These are phyloP conservation scores for Diddensiella transvaalensis DNA, from an alignment of 805 yeast species.

Conservation along the genomic window DNA sequence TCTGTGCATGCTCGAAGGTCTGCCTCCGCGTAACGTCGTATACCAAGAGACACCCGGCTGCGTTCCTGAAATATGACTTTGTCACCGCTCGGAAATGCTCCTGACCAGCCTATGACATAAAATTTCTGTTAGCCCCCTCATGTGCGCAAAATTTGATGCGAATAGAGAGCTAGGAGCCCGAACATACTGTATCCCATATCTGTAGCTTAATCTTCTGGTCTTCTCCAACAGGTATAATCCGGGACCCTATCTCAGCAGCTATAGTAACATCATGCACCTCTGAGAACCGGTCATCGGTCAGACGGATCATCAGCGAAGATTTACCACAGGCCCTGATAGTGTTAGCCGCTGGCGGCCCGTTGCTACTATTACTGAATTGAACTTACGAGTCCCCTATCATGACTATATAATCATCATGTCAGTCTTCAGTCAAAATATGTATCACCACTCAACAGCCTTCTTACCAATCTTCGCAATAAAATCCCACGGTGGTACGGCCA, in stretches of 20 bases:
- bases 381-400: conserved; percentile 38
- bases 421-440: too few relatives aligned
- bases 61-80: conserved; percentile 36
- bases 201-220: conserved; percentile 33
- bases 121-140: neutral
- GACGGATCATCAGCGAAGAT: conserved; percentile 34
- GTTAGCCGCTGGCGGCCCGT: neutral
- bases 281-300: conserved; percentile 35
- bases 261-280: conserved; percentile 36
- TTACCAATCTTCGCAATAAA: conserved; percentile 33
- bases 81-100: conserved; percentile 37
- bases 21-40: conserved; percentile 35
- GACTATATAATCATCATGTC: too few relatives aligned
- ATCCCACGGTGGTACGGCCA: conserved; percentile 25
- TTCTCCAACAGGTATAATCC: conserved; percentile 32
- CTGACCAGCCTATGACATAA: conserved; percentile 30
- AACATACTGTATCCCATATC: conserved; percentile 33
- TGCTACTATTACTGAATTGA: neutral
- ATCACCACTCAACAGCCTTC: too few relatives aligned
- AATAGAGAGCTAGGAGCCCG: too few relatives aligned
- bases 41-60: conserved; percentile 37
- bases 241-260: conserved; percentile 38
- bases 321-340: conserved; percentile 38
- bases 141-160: neutral
- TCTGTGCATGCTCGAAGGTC: conserved; percentile 37